phyloP scores from a whole-genome alignment of 495 filamentous ascomycete species.

The Xylaria grammica region DNA sequence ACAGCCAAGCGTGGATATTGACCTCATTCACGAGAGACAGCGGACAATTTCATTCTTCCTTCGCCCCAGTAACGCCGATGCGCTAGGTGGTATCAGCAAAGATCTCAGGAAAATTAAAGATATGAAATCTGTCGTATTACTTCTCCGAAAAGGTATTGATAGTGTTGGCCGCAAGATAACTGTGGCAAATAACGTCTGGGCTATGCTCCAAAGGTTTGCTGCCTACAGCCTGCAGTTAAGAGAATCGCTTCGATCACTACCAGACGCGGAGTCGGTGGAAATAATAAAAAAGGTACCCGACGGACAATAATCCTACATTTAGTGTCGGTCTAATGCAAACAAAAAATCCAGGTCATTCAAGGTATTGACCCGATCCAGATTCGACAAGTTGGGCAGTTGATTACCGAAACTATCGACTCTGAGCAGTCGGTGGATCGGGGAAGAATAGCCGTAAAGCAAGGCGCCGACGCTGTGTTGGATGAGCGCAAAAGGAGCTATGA shows the following conservation, averaged over 20 bases:
- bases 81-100: slow-evolving; percentile 62
- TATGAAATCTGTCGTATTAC: slow-evolving; percentile 69
- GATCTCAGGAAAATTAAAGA: slow-evolving; percentile 79
- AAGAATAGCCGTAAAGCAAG: slow-evolving; percentile 72
- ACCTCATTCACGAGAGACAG: slow-evolving; percentile 75
- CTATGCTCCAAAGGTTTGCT: slow-evolving; percentile 58
- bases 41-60: slow-evolving; percentile 71
- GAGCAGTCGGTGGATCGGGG: slow-evolving; percentile 75
- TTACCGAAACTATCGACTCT: slow-evolving; percentile 82
- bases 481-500: slow-evolving; percentile 76
- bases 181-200: slow-evolving; percentile 74
- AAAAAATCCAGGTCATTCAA: slow-evolving; percentile 42
- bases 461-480: slow-evolving; percentile 79
- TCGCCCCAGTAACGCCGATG: slow-evolving; percentile 67
- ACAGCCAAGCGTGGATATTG: slow-evolving; percentile 72
- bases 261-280: slow-evolving; percentile 56
- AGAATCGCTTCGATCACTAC: slow-evolving; percentile 66
- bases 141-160: slow-evolving; percentile 78
- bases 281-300: slow-evolving; percentile 63
- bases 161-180: slow-evolving; percentile 60
- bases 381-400: slow-evolving; percentile 67
- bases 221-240: slow-evolving; percentile 69
- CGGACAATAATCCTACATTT: neutral
- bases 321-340: slow-evolving; percentile 16
- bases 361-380: slow-evolving; percentile 59